These are phyloP conservation scores for Neurospora intermedia DNA, from an alignment of 495 filamentous ascomycete species.

Conservation along the genomic window DNA sequence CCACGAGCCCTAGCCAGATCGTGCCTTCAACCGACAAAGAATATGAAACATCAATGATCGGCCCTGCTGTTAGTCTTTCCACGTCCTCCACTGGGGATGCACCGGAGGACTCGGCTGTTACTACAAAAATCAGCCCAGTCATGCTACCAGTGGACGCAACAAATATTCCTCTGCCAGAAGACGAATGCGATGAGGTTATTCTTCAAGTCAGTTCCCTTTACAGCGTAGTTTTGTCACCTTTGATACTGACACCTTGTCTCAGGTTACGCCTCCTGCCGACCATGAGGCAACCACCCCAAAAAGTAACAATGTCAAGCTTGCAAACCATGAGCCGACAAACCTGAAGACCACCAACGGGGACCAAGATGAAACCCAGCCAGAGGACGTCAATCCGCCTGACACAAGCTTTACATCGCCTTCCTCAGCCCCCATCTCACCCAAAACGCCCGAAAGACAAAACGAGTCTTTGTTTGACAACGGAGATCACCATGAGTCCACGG, in stretches of 20 bases:
- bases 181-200: rapidly evolving
- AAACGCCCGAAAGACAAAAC: not conserved
- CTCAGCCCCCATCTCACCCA: not conserved
- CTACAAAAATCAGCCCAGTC: rapidly evolving
- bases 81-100: rapidly evolving
- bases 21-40: not conserved
- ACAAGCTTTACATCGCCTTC: not conserved
- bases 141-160: not conserved
- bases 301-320: not conserved
- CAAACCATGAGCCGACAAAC: not conserved
- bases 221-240: not conserved
- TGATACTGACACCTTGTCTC: not conserved
- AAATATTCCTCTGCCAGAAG: not conserved
- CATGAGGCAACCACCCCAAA: not conserved
- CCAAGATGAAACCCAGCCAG: not conserved
- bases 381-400: rapidly evolving
- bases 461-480: not conserved
- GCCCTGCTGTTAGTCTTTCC: not conserved
- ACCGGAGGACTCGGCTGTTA: not conserved
- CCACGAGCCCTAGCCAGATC: not conserved
- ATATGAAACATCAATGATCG: not conserved
- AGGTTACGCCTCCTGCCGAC: not conserved
- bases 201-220: not conserved
- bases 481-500: not conserved
- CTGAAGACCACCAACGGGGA: not conserved